Evolutionary conservation across 768 basidiomycete genomes (phyloP).

Genomic region (Collybia nuda): DNA sequence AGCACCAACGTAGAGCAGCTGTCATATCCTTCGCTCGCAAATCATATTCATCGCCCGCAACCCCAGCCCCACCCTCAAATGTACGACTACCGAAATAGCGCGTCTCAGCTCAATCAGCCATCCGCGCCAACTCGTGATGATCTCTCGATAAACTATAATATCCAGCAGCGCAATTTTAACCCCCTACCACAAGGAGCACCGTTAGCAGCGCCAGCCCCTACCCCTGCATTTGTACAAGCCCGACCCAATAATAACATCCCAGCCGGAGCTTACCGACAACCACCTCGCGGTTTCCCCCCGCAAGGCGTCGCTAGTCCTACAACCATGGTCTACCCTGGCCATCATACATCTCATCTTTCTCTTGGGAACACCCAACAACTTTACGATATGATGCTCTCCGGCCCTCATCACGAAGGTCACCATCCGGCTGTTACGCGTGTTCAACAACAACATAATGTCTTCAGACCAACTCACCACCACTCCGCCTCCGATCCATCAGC

Average conservation of each 20-base stretch:
- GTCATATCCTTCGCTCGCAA: slow-evolving; percentile 69
- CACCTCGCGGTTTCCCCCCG: slow-evolving; percentile 58
- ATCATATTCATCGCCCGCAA: slow-evolving; percentile 53
- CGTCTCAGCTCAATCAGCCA: slow-evolving; percentile 30
- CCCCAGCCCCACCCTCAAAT: slow-evolving; percentile 44
- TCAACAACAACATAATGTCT: slow-evolving; percentile 76
- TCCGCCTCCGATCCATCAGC: slow-evolving; percentile 81
- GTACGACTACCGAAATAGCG: slow-evolving; percentile 47
- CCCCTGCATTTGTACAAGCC: slow-evolving; percentile 48
- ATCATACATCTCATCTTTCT: slow-evolving; percentile 65
- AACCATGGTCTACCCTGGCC: slow-evolving; percentile 49
- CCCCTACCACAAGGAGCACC: slow-evolving; percentile 33
- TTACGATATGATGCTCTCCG: slow-evolving; percentile 78
- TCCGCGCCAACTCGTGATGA: slow-evolving; percentile 40
- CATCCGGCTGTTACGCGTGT: slow-evolving; percentile 71
- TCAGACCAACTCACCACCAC: slow-evolving; percentile 77
- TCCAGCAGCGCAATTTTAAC: slow-evolving; percentile 57
- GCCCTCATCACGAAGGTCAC: slow-evolving; percentile 50
- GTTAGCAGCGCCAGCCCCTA: slow-evolving; percentile 32
- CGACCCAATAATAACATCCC: slow-evolving; percentile 49
- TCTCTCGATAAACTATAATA: slow-evolving; percentile 53
- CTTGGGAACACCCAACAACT: slow-evolving; percentile 75
- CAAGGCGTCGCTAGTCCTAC: slow-evolving; percentile 53
- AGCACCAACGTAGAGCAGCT: slow-evolving; percentile 41
- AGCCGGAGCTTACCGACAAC: slow-evolving; percentile 59